phyloP scores from a whole-genome alignment of 129 eudicot species.

The Flaveria robusta region DNA sequence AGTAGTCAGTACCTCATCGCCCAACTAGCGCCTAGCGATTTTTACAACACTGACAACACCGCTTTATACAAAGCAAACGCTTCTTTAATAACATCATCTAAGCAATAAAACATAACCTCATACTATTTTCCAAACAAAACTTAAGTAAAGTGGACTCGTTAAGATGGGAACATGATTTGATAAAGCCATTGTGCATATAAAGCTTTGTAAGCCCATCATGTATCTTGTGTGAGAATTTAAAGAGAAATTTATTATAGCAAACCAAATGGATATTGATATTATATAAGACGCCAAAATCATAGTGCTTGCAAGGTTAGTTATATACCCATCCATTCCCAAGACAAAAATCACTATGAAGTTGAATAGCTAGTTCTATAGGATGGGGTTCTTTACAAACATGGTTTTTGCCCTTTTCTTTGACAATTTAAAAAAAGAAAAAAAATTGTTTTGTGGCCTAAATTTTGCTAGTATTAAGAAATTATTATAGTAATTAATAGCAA shows the following conservation, averaged over 20 bases:
- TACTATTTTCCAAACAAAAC: slow-evolving; percentile 7
- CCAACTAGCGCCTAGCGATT: too few species aligned
- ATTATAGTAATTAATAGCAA: background rate
- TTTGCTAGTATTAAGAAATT: background rate
- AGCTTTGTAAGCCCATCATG: background rate
- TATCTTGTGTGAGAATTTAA: background rate
- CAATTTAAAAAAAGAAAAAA: background rate
- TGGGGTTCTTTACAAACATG: background rate
- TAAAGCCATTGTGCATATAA: slow-evolving; percentile 12
- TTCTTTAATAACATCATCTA: slow-evolving; percentile 10
- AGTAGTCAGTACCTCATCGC: too few species aligned
- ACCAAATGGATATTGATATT: background rate
- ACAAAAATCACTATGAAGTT: background rate
- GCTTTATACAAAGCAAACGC: background rate
- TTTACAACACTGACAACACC: too few species aligned
- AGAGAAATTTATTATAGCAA: background rate
- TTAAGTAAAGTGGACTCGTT: background rate
- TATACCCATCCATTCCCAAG: background rate
- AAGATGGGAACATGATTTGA: background rate
- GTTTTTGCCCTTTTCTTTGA: background rate
- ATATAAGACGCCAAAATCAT: background rate
- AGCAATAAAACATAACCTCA: background rate
- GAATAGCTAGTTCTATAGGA: background rate
- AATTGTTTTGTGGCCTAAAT: background rate
- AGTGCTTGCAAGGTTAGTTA: background rate